Percentiles rank a stretch among this genome's conserved stretches.
Evolutionary conservation across 352 stramenopile genomes (phyloP).

Genomic region (Pythium folliculosum): DNA sequence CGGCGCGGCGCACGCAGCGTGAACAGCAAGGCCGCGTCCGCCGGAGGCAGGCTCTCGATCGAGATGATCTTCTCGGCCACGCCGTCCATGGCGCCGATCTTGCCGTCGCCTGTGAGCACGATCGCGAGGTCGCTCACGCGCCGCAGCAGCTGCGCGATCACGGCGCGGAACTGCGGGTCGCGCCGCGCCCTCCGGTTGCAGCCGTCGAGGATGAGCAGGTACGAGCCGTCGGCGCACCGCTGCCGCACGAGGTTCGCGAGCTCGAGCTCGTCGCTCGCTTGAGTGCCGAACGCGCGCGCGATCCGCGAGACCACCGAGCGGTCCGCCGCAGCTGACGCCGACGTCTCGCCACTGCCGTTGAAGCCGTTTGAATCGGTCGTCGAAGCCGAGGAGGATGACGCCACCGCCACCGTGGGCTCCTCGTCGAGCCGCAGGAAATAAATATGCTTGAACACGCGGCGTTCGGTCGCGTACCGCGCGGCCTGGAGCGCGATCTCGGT

Average conservation of each 20-base stretch:
- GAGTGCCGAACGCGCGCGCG: slow-evolving; percentile 16
- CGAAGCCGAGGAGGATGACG: too few species aligned
- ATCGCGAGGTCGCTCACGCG: slow-evolving; percentile 65
- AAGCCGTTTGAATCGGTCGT: too few species aligned
- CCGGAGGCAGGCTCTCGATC: slow-evolving; percentile 61
- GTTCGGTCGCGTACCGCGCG: slow-evolving; percentile 76
- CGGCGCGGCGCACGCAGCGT: slow-evolving; percentile 72
- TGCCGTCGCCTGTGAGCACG: slow-evolving; percentile 68
- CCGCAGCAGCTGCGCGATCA: slow-evolving; percentile 57
- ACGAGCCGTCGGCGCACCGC: slow-evolving; percentile 46
- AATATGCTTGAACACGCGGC: slow-evolving; percentile 68
- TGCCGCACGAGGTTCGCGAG: slow-evolving; percentile 59
- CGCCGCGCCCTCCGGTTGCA: slow-evolving; percentile 60
- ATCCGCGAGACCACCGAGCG: slow-evolving; percentile 22
- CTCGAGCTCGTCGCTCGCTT: slow-evolving; percentile 29
- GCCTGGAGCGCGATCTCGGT: slow-evolving; percentile 77
- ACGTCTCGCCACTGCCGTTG: background rate
- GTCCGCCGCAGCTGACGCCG: background rate
- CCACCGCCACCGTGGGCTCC: too few species aligned
- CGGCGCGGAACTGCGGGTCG: slow-evolving; percentile 42
- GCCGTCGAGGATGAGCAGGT: slow-evolving; percentile 76
- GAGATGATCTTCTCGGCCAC: slow-evolving; percentile 79
- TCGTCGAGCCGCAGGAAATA: slow-evolving; percentile 67
- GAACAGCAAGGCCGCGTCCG: slow-evolving; percentile 73
- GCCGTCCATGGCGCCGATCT: slow-evolving; percentile 76